Conservation (phyloP, 805 yeast genomes). For the Ascoidea rubescens region DNA sequence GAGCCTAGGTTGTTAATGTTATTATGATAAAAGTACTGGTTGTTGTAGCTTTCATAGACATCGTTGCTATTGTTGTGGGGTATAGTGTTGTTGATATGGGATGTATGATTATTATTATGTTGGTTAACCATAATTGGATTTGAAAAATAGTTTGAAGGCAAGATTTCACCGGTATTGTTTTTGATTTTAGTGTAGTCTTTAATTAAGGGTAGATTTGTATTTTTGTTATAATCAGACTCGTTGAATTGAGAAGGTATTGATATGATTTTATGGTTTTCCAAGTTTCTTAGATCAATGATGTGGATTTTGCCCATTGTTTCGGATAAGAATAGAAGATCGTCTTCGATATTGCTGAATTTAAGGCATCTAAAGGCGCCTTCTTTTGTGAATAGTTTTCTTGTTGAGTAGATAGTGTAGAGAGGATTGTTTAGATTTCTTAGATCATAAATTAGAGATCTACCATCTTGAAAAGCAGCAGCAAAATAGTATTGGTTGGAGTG, state of each 20-base stretch:
- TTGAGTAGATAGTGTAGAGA: slow-evolving; percentile 39
- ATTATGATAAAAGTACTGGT: neutral
- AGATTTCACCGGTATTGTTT: neutral
- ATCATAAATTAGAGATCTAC: slow-evolving; percentile 66
- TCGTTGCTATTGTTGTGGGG: no score
- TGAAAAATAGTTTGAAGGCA: neutral
- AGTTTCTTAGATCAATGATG: slow-evolving; percentile 64
- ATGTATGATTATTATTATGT: no score
- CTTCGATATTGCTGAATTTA: slow-evolving; percentile 51
- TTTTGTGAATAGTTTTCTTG: slow-evolving; percentile 27
- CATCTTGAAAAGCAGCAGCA: slow-evolving; percentile 79
- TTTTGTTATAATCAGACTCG: neutral
- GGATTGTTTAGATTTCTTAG: slow-evolving; percentile 45
- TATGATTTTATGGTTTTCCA: slow-evolving; percentile 62
- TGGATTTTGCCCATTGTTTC: slow-evolving; percentile 87
- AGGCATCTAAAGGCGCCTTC: slow-evolving; percentile 24
- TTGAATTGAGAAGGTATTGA: slow-evolving; percentile 34
- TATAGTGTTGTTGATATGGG: no score
- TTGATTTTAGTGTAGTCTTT: neutral
- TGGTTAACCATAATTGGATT: neutral
- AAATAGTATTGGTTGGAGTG: slow-evolving; percentile 63
- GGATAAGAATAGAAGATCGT: slow-evolving; percentile 60
- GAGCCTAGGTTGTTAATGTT: no score
- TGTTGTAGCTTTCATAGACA: no score
- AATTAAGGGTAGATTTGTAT: neutral